Evolutionary conservation across 192 early-diverging fungal species (phyloP), one percentile per base, ranked within the genome.

Genomic region (Thamnidium elegans): DNA sequence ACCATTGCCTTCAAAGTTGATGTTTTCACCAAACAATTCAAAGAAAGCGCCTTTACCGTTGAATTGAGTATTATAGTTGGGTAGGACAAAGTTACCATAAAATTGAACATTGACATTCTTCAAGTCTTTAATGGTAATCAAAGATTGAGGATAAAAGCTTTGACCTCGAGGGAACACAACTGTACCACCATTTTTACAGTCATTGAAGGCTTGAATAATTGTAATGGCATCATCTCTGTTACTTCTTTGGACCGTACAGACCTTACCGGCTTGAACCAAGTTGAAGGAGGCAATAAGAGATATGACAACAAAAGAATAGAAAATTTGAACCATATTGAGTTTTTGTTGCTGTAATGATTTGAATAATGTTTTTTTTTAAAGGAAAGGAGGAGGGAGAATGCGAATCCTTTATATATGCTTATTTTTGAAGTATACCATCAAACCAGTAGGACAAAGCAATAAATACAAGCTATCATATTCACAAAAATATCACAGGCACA

Each of bases 131-230:
- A 59, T n/a, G n/a, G 47, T n/a, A 26, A 67, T 31, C 32, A 67
- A 23, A 4, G 47, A 32, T 0, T 60, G 58, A 36, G 59, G 46
- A 23, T 58, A 52, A 14, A 52, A 67, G 20, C 17, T 60, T 3
- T 45, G 34, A 19, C 66, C 66, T 17, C 8, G 13, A 7, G 66
- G 48, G 11, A 67, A 67, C 1, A 59, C 56, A 14, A 67, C 66
- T 1, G 39, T 67, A 42, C 56, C 66, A 43, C 66, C 66, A 50
- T 32, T 59, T 43, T 58, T 50, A 36, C 56, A 67, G 7, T 42
- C 34, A 6, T 21, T 50, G 39, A 67, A 67, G 30, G 66, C 66
- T 26, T 20, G 36, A 6, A 36, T 32, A 4, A 67, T 67, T 14
- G 47, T 36, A 10, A 50, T 13, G 31, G 66, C 58, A 52, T 58